Conservation (phyloP, 1,284 basidiomycete species). For the Fistulinella cinereoalba region DNA sequence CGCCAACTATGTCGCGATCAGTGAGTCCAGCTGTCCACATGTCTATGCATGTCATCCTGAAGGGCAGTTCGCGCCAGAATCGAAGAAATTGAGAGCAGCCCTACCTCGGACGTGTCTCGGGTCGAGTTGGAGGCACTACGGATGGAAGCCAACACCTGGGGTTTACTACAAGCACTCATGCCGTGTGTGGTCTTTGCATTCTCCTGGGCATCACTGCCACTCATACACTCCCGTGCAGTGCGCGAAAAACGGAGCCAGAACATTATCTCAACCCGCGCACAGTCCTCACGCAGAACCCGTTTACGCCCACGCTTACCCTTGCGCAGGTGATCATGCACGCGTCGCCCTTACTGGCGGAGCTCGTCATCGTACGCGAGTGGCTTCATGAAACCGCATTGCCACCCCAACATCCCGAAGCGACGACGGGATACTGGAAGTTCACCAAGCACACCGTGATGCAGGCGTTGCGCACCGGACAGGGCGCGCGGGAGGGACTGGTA, state of each 20-base stretch:
- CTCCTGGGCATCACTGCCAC: conserved; percentile 12
- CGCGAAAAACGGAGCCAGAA: conserved; percentile 57
- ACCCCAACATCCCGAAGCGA: conserved; percentile 61
- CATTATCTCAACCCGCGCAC: conserved; percentile 46
- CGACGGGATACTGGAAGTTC: conserved; percentile 78
- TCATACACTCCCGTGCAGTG: conserved; percentile 35
- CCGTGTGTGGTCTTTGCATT: conserved; percentile 42
- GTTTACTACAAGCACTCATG: conserved; percentile 70
- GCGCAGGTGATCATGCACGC: conserved; percentile 66
- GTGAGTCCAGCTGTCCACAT: conserved; percentile 39
- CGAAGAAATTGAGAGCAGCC: conserved; percentile 46
- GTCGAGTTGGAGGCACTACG: conserved; percentile 60
- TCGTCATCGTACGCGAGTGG: conserved; percentile 80
- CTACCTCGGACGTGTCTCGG: conserved; percentile 37
- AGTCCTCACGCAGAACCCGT: conserved; percentile 66
- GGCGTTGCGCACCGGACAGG: conserved; percentile 50
- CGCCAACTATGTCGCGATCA: conserved; percentile 61
- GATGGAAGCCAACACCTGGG: conserved; percentile 82
- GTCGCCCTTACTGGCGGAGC: conserved; percentile 61
- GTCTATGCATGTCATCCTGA: neutral
- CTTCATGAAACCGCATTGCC: conserved; percentile 67
- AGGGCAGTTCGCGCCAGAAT: conserved; percentile 39
- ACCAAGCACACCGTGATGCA: conserved; percentile 77
- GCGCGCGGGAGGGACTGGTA: conserved; percentile 52
- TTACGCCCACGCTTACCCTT: conserved; percentile 71